Percentiles rank a stretch among this genome's conserved stretches.
Evolutionary conservation across 1,284 basidiomycete genomes (phyloP).

Genomic region (Psilocybe mexicana): DNA sequence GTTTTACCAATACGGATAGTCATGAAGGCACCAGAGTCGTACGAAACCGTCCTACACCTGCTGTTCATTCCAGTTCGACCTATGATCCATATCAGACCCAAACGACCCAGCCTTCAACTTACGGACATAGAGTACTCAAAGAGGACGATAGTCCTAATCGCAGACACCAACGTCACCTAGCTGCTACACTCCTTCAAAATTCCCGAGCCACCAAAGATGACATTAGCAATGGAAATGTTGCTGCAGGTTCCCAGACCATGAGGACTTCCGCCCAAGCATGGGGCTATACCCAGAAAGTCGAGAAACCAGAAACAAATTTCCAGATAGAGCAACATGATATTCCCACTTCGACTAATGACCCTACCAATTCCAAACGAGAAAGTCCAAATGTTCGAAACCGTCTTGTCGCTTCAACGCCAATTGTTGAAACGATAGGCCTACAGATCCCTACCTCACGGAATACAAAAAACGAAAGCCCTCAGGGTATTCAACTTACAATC

Average conservation of each 20-base stretch:
- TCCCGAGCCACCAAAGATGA: neutral
- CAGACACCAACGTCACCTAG: neutral
- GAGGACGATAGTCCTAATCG: neutral
- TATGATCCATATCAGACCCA: neutral
- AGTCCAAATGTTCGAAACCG: neutral
- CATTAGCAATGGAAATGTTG: neutral
- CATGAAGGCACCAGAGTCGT: too few relatives aligned
- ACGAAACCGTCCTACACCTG: too few relatives aligned
- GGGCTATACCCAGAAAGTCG: neutral
- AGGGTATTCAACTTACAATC: neutral
- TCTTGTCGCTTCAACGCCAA: neutral
- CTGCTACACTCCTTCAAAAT: neutral
- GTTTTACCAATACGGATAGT: too few relatives aligned
- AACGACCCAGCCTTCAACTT: neutral
- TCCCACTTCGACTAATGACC: neutral
- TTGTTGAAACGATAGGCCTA: neutral
- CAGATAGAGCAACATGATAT: neutral
- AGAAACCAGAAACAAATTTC: neutral
- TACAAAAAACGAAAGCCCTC: neutral
- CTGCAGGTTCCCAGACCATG: too few relatives aligned
- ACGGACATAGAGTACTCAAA: neutral
- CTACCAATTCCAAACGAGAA: neutral
- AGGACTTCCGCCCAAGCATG: neutral
- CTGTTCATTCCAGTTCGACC: too few relatives aligned
- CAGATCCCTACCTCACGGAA: neutral